Conservation (phyloP, 2,329 filamentous ascomycete genomes). For the Aspergillus neoniger region DNA sequence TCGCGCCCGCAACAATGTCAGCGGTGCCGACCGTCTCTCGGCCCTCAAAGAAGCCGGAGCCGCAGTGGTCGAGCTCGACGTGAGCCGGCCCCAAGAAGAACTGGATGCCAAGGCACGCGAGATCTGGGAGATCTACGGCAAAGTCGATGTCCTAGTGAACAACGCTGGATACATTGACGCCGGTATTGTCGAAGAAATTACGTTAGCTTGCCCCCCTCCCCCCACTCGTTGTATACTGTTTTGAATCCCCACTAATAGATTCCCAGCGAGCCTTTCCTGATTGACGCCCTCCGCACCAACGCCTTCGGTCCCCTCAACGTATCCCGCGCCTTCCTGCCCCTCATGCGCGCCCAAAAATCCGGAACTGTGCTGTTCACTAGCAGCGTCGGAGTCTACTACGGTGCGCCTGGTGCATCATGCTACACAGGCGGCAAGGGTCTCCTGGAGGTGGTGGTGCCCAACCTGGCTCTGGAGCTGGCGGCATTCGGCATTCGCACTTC, state of each 20-base stretch:
- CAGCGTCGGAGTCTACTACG: constrained; percentile 37
- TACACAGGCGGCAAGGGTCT: constrained; percentile 53
- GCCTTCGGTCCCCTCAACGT: constrained; percentile 41
- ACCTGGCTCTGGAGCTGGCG: neutral
- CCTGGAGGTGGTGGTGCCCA: constrained; percentile 47
- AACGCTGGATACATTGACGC: neutral
- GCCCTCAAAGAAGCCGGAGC: neutral
- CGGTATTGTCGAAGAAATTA: constrained; percentile 3
- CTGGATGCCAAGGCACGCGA: neutral
- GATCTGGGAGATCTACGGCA: neutral
- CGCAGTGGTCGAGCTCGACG: neutral
- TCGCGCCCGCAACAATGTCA: neutral
- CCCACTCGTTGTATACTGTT: no score
- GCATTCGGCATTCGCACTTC: constrained; percentile 40
- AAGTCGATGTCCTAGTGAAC: neutral
- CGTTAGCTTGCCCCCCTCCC: neutral
- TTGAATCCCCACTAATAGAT: no score
- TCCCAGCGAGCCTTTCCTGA: neutral
- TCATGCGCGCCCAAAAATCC: constrained; percentile 36
- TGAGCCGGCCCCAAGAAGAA: neutral
- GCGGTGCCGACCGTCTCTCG: neutral
- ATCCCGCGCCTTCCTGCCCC: constrained; percentile 38
- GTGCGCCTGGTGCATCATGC: constrained; percentile 32
- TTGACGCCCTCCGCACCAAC: constrained; percentile 4
- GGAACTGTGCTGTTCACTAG: constrained; percentile 49